Evolutionary conservation across 2,329 filamentous ascomycete genomes (phyloP), one percentile per base, ranked within the genome.

Genomic region (Alternaria triticimaculans): DNA sequence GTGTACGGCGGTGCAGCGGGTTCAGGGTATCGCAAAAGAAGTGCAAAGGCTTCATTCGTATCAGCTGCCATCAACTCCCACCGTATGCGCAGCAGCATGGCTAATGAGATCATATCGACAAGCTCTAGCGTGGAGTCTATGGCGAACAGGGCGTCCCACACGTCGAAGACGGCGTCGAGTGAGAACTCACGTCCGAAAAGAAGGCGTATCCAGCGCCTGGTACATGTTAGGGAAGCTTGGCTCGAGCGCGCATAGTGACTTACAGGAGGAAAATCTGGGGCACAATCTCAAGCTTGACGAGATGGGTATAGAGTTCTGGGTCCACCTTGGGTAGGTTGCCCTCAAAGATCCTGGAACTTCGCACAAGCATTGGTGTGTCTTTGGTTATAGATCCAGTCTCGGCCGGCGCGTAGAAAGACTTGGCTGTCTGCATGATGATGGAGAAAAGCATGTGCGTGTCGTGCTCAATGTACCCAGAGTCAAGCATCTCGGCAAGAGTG

Each of bases 221-320:
- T 51, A 15, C 41, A 23, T 10, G 44, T 80, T 54, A 79, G 76
- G 25, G 33, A 14, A 49, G 20, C 7, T 10, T n/a, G 14, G 9
- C 11, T 11, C 3, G 26, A 9, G n/a, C 28, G 5, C 1, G 46
- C 25, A 21, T 14, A 21, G 11, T 18, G 12, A 57, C 87, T 79
- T 81, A 96, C 92, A 98, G 96, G 23, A 98, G 83, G 76, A 98
- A 99, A 55, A 99, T 95, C 73, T 99, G 96, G 2, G 96, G 96
- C n/a, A 97, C 82, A 65, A 99, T 90, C 64, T 97, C 95, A 50
- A 97, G 90, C 63, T 88, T 87, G 62, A 89, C 90, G 18, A 99
- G 85, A 78, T 98, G 94, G 23, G 85, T 84, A 14, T 93, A 91
- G 26, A 98, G 86, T 74, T 94, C 91, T n/a, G 92, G 90, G 76